A percentile compares a stretch with the other conserved stretches of the same genome.
Evolutionary conservation across 2,329 filamentous ascomycete species (phyloP).

Genomic region (Penicillium brevicompactum): DNA sequence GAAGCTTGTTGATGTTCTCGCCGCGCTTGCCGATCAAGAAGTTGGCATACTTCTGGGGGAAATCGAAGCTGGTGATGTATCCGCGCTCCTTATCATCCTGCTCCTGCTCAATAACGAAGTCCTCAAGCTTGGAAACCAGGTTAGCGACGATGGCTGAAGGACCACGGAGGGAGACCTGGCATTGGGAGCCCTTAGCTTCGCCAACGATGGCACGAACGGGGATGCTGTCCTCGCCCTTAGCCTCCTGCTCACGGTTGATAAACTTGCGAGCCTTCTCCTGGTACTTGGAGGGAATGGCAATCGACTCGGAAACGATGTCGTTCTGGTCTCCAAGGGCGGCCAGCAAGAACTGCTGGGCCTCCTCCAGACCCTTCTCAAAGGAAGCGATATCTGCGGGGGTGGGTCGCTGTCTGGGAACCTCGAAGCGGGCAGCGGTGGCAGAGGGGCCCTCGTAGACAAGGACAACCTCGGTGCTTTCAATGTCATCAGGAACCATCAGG

Average conservation of each 20-base stretch:
- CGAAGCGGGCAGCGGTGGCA: conserved; percentile 50
- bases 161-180: conserved; percentile 71
- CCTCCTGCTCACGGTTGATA: conserved; percentile 58
- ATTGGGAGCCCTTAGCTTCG: conserved; percentile 36
- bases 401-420: conserved; percentile 59
- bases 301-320: conserved; percentile 55
- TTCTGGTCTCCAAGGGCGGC: conserved; percentile 57
- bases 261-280: conserved; percentile 66
- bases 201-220: conserved; percentile 60
- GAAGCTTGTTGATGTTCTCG: conserved; percentile 69
- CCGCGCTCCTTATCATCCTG: conserved; percentile 92
- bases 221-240: conserved; percentile 52
- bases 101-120: conserved; percentile 84
- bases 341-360: conserved; percentile 61
- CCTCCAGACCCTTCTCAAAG: conserved; percentile 60
- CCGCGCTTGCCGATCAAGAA: conserved; percentile 71
- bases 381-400: conserved; percentile 56
- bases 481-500: conserved; percentile 50
- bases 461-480: conserved; percentile 47
- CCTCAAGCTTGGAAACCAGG: conserved; percentile 70
- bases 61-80: conserved; percentile 83
- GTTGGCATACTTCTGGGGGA: conserved; percentile 92
- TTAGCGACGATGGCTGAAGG: conserved; percentile 72
- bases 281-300: conserved; percentile 62
- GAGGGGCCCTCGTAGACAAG: conserved; percentile 54